Percentiles rank a stretch among this genome's conserved stretches.
These are phyloP conservation scores for Lecanicillium sp. DNA, from an alignment of 2,329 filamentous ascomycete genomes.

Conservation along the genomic window DNA sequence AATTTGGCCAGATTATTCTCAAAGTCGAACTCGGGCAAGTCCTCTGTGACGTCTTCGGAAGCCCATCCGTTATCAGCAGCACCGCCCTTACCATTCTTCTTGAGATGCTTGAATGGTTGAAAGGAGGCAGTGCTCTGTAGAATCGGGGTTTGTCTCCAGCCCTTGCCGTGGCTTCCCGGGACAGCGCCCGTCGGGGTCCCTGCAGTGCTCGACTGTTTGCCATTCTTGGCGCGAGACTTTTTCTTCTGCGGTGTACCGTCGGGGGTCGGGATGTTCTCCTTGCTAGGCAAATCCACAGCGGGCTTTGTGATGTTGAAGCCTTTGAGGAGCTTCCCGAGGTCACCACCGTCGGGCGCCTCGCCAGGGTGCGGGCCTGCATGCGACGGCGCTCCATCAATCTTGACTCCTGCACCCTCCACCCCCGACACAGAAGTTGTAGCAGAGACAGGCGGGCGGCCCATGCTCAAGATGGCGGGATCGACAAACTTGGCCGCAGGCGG, in stretches of 20 bases:
- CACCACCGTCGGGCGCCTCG: background rate
- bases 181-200: conserved; percentile 18
- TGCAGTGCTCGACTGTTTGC: conserved; percentile 22
- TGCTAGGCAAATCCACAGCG: conserved; percentile 11
- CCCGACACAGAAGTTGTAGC: conserved; percentile 16
- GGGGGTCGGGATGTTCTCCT: conserved; percentile 12
- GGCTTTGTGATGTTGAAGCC: conserved; percentile 15
- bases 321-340: conserved; percentile 10
- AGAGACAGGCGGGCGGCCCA: conserved; percentile 37
- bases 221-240: conserved; percentile 21
- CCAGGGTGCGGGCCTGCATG: background rate
- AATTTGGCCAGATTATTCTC: conserved; percentile 85
- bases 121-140: conserved; percentile 54
- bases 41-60: conserved; percentile 92
- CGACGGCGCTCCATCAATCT: conserved; percentile 19
- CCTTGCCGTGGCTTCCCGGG: conserved; percentile 34
- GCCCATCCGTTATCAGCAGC: conserved; percentile 75
- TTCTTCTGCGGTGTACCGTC: conserved; percentile 23
- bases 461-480: conserved; percentile 78
- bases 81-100: conserved; percentile 42
- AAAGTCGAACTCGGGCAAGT: conserved; percentile 93
- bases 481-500: conserved; percentile 51
- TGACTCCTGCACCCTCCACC: conserved; percentile 17
- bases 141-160: conserved; percentile 54
- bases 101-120: conserved; percentile 55